phyloP scores from a whole-genome alignment of 2,329 filamentous ascomycete species.

The Pestalotiopsis fici region DNA sequence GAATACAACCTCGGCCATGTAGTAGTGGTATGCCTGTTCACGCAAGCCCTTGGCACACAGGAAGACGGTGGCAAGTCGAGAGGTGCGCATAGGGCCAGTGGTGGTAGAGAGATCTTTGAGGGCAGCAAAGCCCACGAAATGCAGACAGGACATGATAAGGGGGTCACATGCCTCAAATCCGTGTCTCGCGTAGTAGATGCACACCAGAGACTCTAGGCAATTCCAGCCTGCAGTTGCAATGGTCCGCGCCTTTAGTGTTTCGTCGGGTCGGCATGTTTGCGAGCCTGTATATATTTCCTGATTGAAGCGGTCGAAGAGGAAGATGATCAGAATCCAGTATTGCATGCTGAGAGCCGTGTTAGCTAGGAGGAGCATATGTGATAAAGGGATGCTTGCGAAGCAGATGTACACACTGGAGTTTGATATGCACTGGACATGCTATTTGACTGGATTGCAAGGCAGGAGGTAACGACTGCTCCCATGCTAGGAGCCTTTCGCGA shows the following conservation, averaged over 20 bases:
- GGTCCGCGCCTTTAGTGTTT: slow-evolving; percentile 6
- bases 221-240: slow-evolving; percentile 18
- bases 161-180: slow-evolving; percentile 29
- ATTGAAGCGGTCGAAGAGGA: neutral
- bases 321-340: neutral
- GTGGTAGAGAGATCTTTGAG: slow-evolving; percentile 22
- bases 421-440: slow-evolving; percentile 29
- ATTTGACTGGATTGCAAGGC: slow-evolving; percentile 24
- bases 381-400: no score
- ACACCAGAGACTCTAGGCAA: slow-evolving; percentile 30
- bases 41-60: slow-evolving; percentile 32
- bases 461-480: slow-evolving; percentile 24
- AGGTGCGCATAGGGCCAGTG: neutral
- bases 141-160: slow-evolving; percentile 32
- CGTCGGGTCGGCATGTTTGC: neutral
- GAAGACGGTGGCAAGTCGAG: slow-evolving; percentile 30
- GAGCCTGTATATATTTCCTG: slow-evolving; percentile 9
- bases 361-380: neutral
- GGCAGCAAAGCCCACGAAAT: slow-evolving; percentile 26
- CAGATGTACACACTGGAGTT: slow-evolving; percentile 23
- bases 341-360: neutral
- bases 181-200: slow-evolving; percentile 35
- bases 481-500: neutral
- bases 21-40: slow-evolving; percentile 32
- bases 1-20: slow-evolving; percentile 32